Evolutionary conservation across 1,284 basidiomycete species (phyloP), one percentile per base, ranked within the genome.

Genomic region (Malassezia dermatis): DNA sequence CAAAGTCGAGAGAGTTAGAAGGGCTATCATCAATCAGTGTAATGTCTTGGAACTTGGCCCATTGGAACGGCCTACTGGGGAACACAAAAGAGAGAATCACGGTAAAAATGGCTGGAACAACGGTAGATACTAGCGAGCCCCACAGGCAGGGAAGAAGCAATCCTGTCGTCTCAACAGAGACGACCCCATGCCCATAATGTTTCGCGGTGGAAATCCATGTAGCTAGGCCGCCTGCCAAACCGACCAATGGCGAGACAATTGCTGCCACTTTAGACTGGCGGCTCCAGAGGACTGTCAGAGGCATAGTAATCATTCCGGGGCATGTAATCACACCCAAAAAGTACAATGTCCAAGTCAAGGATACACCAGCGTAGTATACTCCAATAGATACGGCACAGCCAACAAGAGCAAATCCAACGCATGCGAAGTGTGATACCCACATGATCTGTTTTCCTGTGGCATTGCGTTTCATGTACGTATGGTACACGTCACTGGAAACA

Each of bases 121-220:
- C 45, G 2, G 65, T 60, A 1, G 64, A 59, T n/a, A 59, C 58
- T 32, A 71, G 59, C 23, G 68, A 68, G 11, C 67, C 67, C 56
- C 59, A 71, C 59, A 71, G 58, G 32, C 69, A 71, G 6, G 65
- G 65, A 10, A 61, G 39, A 2, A 60, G 60, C 17, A 53, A 55
- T 5, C 62, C 13, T 11, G 43, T 35, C 11, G 61, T 64, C 12
- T 59, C 50, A 5, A 64, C 48, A 42, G 62, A 35, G 3, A 61
- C 58, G 12, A 63, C 63, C 34, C 66, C 64, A 48, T 68, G 66
- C 23, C 66, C 67, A 0, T 57, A 42, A 28, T 64, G 57, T 13
- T 58, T 54, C 1, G 71, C 70, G 3, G 69, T 58, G 8, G 59
- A 30, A 12, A 74, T 53, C 71, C 71, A 74, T 7, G 69, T 63